Evolutionary conservation across 2,329 filamentous ascomycete species (phyloP).

Genomic region (Cytospora mali): DNA sequence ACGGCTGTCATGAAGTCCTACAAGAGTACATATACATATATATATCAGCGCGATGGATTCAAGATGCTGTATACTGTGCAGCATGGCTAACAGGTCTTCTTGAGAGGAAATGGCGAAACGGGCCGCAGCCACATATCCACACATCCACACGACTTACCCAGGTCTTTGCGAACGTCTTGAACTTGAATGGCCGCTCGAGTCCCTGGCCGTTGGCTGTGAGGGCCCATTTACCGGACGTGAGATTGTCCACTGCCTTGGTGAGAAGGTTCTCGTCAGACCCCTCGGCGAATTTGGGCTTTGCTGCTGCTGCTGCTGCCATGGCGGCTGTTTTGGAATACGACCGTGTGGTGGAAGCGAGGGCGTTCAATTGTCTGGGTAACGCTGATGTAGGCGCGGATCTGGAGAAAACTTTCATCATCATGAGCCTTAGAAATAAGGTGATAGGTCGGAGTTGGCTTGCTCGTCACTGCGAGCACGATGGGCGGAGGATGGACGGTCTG

Average conservation of each 20-base stretch:
- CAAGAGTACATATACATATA: too few relatives aligned
- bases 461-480: neutral
- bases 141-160: conserved; percentile 55
- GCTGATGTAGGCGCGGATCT: neutral
- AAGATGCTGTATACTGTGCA: neutral
- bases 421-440: neutral
- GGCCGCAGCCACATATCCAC: neutral
- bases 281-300: conserved; percentile 43
- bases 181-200: conserved; percentile 62
- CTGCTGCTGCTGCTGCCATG: conserved; percentile 12
- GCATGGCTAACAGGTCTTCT: neutral
- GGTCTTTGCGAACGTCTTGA: conserved; percentile 66
- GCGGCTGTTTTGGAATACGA: conserved; percentile 7
- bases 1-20: conserved; percentile 77
- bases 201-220: conserved; percentile 55
- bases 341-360: neutral
- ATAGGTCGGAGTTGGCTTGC: neutral
- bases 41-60: conserved; percentile 26
- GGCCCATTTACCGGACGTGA: conserved; percentile 50
- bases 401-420: conserved; percentile 12
- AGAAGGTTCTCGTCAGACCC: conserved; percentile 47
- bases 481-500: neutral
- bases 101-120: neutral
- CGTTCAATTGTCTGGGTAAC: neutral
- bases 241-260: conserved; percentile 40